Evolutionary conservation across 2,329 filamentous ascomycete genomes (phyloP), one percentile per base, ranked within the genome.

Genomic region (Fusarium palustre): DNA sequence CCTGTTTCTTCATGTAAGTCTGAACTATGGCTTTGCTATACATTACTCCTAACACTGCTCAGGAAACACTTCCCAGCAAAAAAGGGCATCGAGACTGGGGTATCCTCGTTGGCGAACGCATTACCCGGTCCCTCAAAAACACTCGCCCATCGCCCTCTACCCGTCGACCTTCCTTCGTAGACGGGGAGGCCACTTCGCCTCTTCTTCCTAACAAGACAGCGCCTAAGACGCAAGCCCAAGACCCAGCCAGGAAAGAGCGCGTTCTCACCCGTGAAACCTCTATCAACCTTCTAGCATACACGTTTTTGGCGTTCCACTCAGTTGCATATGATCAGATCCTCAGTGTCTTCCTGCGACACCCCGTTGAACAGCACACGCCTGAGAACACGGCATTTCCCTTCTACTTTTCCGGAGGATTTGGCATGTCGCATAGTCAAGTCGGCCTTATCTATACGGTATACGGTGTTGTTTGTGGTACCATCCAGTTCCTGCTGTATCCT

Each of bases 401-500:
- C 74, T 91, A 92, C 74, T 97, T 97, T 75, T 85, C 87, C 3
- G 91, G 93, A 38, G 94, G 94, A 0, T 97, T 97, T 75, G 93
- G 93, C 1, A 78, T 89, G 74, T 83, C 87, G 48, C 91, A 92
- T 2, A 87, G 89, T 61, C 85, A 88, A 49, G 97, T 98, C 69
- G 95, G 95, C 13, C 86, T 92, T 34, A 89, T 97, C 62, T 97
- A 97, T 78, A 96, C 92, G 2, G 75, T 92, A 7, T 97, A 95
- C 77, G 94, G 93, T 22, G 82, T 97, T 53, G 83, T 89, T 12
- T 93, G 92, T 70, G 93, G 94, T 74, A 71, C 96, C 20, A 87
- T 93, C 46, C 96, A 98, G 77, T 97, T 99, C 78, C 82, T 96
- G 52, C 75, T 97, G 56, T 97, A 97, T 77, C 94, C 95, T 0